These are phyloP conservation scores for Colletotrichum cuscutae DNA, from an alignment of 2,329 filamentous ascomycete species.

Conservation along the genomic window DNA sequence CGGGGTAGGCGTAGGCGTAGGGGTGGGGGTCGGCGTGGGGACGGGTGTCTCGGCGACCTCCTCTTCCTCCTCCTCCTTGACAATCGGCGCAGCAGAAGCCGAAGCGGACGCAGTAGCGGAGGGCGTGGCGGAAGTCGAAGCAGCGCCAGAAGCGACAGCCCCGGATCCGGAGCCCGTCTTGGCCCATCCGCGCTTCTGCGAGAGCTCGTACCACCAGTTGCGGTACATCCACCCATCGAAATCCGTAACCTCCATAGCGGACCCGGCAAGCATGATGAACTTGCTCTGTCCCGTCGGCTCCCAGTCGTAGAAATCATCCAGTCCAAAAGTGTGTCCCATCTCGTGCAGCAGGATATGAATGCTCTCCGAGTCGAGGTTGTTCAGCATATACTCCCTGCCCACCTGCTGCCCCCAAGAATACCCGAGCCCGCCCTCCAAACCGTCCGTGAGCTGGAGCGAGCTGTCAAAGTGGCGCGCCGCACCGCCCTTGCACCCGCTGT, in stretches of 20 bases:
- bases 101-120: neutral
- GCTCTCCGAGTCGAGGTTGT: constrained; percentile 46
- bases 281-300: constrained; percentile 50
- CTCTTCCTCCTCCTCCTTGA: neutral
- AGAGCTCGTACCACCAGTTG: constrained; percentile 55
- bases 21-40: too few relatives aligned
- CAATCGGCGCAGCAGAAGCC: neutral
- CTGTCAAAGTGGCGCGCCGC: constrained; percentile 53
- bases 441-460: constrained; percentile 57
- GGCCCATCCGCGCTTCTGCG: constrained; percentile 41
- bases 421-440: constrained; percentile 54
- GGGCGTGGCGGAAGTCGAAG: neutral
- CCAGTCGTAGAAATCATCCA: constrained; percentile 56
- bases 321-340: constrained; percentile 54
- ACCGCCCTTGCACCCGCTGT: constrained; percentile 49
- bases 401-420: constrained; percentile 58
- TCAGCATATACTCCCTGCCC: constrained; percentile 54
- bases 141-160: too few relatives aligned
- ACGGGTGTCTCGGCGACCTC: neutral
- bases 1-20: neutral
- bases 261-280: constrained; percentile 58
- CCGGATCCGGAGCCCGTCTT: neutral
- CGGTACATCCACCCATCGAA: constrained; percentile 60
- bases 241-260: constrained; percentile 52
- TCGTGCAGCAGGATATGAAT: constrained; percentile 59